Evolutionary conservation across 805 yeast species (phyloP).

Genomic region (Torulaspora indica): DNA sequence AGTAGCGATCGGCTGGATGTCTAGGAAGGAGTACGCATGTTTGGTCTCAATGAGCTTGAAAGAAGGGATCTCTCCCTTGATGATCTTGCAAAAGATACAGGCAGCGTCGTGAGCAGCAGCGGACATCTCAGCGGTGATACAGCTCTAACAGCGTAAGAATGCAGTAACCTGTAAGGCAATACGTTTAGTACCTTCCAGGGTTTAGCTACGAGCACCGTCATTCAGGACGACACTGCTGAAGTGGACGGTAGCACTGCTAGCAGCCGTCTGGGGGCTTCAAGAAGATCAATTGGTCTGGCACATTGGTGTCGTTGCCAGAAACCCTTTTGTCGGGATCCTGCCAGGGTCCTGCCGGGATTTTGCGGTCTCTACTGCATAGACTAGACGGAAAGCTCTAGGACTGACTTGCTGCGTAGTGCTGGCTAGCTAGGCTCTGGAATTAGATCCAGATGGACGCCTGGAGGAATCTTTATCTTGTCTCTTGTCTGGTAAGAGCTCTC

Average conservation of each 20-base stretch:
- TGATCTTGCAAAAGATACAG: slow-evolving; percentile 90
- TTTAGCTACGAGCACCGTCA: background rate
- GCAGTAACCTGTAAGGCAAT: background rate
- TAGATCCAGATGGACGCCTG: background rate
- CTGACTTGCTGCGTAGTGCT: too few species aligned
- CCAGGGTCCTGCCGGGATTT: too few species aligned
- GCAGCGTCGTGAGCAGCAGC: slow-evolving; percentile 43
- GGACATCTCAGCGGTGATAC: slow-evolving; percentile 1
- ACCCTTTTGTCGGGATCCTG: too few species aligned
- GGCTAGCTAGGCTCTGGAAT: too few species aligned
- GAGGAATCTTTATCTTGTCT: background rate
- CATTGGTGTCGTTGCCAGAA: too few species aligned
- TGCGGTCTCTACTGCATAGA: too few species aligned
- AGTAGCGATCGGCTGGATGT: slow-evolving; percentile 84
- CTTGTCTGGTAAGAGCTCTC: background rate
- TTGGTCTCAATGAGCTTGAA: slow-evolving; percentile 86
- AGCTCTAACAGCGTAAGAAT: background rate
- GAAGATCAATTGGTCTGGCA: background rate
- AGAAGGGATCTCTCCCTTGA: slow-evolving; percentile 93
- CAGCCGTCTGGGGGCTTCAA: background rate
- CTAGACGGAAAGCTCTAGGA: too few species aligned
- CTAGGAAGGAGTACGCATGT: slow-evolving; percentile 76
- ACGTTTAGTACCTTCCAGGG: background rate
- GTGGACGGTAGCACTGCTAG: background rate
- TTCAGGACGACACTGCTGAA: background rate